Percentiles rank a stretch among this genome's conserved stretches.
Conservation (phyloP, 192 early-diverging fungal species). For the Coemansia asiatica region DNA sequence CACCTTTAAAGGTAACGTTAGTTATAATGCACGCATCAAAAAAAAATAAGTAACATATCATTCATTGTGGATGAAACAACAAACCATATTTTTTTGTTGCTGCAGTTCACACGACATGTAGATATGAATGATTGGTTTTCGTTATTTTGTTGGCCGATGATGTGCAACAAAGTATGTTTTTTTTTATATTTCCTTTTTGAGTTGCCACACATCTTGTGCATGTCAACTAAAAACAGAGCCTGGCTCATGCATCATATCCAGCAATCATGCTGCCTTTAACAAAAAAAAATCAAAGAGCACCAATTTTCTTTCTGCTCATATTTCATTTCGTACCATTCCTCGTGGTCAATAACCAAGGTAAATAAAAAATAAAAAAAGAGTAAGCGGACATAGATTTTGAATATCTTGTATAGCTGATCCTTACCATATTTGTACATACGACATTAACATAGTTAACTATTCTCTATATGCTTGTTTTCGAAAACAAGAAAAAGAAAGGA, state of each 20-base stretch:
- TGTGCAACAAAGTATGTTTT: background rate
- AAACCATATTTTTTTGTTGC: background rate
- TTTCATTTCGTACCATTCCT: background rate
- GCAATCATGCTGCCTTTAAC: background rate
- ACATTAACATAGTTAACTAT: background rate
- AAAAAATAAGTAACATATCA: background rate
- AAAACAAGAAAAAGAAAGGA: too few relatives aligned
- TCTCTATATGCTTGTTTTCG: background rate
- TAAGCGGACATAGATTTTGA: background rate
- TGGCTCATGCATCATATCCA: background rate
- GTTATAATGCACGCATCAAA: background rate
- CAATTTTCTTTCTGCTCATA: too few relatives aligned
- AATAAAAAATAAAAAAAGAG: background rate
- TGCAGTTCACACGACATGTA: slow-evolving; percentile 1
- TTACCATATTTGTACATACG: background rate
- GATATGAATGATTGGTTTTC: background rate
- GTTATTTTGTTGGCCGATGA: background rate
- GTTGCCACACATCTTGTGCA: slow-evolving; percentile 1
- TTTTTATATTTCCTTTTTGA: slow-evolving; percentile 14
- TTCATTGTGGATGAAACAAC: background rate
- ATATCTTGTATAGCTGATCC: background rate
- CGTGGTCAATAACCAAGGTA: background rate
- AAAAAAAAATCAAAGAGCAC: background rate
- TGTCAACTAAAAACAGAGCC: background rate
- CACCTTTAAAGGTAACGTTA: slow-evolving; percentile 6